Evolutionary conservation across 345 rosid genomes (phyloP).

Genomic region (Isatis tinctoria): DNA sequence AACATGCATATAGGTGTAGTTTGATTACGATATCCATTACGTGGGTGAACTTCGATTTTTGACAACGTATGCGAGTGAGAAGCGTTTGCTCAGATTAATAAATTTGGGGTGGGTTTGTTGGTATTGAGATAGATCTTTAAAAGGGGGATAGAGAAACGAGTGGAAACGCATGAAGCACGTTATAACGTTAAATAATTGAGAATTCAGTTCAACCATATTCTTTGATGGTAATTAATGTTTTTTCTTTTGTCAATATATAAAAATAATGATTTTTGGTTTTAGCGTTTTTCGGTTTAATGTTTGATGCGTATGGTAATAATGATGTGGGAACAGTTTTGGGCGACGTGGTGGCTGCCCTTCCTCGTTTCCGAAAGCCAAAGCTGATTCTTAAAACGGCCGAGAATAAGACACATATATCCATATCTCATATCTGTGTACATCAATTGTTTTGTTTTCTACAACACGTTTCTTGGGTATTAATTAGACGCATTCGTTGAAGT

Average conservation of each 20-base stretch:
- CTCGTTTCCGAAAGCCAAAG: not conserved
- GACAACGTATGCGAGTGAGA: constrained; percentile 1
- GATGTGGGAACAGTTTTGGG: constrained; percentile 6
- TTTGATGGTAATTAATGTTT: not conserved
- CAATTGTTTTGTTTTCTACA: no score
- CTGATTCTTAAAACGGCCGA: no score
- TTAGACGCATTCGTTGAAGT: no score
- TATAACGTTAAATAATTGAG: constrained; percentile 13
- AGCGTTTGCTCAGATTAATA: not conserved
- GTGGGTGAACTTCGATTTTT: not conserved
- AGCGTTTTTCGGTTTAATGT: constrained; percentile 6
- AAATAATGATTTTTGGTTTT: not conserved
- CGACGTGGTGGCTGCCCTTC: constrained; percentile 27
- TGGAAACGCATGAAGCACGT: constrained; percentile 33
- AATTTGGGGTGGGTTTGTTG: constrained; percentile 1
- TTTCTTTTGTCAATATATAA: not conserved
- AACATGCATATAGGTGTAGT: not conserved
- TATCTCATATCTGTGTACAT: no score
- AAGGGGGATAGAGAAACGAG: constrained; percentile 8
- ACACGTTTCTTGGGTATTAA: no score
- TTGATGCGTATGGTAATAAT: constrained; percentile 2
- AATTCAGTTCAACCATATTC: constrained; percentile 10
- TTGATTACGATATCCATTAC: not conserved
- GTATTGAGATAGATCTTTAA: not conserved
- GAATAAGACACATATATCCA: no score